These are phyloP conservation scores for Crataegus laevigata DNA, from an alignment of 306 rosid genomes.

Conservation along the genomic window DNA sequence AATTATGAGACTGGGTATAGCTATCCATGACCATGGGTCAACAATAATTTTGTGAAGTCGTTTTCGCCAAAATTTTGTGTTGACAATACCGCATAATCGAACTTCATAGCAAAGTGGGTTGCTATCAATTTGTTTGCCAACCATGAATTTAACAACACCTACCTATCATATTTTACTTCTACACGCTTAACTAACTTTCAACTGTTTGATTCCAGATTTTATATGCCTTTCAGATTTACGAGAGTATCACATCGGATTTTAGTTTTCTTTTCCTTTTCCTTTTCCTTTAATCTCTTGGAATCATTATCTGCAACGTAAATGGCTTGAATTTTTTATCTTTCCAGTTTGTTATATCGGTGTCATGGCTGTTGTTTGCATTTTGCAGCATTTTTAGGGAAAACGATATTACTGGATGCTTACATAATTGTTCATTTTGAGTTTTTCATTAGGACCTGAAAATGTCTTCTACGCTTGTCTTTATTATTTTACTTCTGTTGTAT, in stretches of 20 bases:
- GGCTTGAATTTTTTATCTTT: background rate
- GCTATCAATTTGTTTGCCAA: constrained; percentile 52
- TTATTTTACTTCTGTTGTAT: background rate
- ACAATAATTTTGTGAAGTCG: background rate
- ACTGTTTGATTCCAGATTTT: background rate
- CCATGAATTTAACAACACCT: constrained; percentile 28
- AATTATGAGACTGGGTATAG: constrained; percentile 12
- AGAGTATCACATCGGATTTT: background rate
- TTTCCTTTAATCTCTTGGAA: background rate
- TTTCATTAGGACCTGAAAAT: background rate
- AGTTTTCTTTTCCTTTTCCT: background rate
- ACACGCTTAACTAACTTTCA: background rate
- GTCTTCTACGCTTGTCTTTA: background rate
- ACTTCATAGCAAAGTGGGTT: constrained; percentile 15
- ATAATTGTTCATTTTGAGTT: background rate
- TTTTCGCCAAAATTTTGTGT: background rate
- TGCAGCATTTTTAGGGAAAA: background rate
- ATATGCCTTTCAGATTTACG: background rate
- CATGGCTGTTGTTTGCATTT: background rate
- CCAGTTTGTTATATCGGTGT: background rate
- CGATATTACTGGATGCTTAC: background rate
- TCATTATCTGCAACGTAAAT: constrained; percentile 1
- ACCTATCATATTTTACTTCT: constrained; percentile 11
- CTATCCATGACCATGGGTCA: constrained; percentile 10
- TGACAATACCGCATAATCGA: background rate